Base-by-base conservation (phyloP, 106 monocot species). In the Allium cepa region DNA sequence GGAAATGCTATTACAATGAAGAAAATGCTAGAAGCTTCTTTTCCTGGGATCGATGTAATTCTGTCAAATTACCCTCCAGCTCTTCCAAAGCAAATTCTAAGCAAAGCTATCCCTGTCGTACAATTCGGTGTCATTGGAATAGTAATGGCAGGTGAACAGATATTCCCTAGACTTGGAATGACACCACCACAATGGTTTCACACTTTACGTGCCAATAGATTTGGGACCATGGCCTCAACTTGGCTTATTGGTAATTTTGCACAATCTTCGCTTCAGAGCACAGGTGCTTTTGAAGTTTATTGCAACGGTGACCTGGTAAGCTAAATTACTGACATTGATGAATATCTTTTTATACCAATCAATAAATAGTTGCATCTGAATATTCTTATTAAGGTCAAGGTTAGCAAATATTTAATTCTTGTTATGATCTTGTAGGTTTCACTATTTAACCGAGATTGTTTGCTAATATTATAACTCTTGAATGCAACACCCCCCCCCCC, bases 231-330 rank as follows among this genome's bases (percentile, higher is more conserved):
- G 50, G 97, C 97, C 8, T 68, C 84, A 9, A 83, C 85, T 64
- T 99, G 97, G 97, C 82, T 99, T 48, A 62, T 93, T 58, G 92
- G 97, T 49, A 99, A 93, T 66, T 84, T 99, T 62, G 52, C 77
- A 26, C 92, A 93, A 61, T 76, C 76, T 28, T 83, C 77, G 46
- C 78, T 99, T 22, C 97, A 93, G 52, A 87, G 90, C 65, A 83
- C 97, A 22, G 97, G 97, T 58, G 97, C 92, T 71, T 99, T 99
- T 75, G 97, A 99, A 81, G 97, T 99, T 71, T 99, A 83, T 67
- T 99, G 80, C 92, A 90, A 93, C 53, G 87, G 85, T 9, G 77
- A 99, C 51, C 68, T 99, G 84, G 97, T 99, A 79, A 68, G 87
- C 36, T 36, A 36, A 2, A 36, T 36, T 36, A 36, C 36, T 36